phyloP scores from a whole-genome alignment of 1,284 basidiomycete species.

The Schizophyllum amplum region DNA sequence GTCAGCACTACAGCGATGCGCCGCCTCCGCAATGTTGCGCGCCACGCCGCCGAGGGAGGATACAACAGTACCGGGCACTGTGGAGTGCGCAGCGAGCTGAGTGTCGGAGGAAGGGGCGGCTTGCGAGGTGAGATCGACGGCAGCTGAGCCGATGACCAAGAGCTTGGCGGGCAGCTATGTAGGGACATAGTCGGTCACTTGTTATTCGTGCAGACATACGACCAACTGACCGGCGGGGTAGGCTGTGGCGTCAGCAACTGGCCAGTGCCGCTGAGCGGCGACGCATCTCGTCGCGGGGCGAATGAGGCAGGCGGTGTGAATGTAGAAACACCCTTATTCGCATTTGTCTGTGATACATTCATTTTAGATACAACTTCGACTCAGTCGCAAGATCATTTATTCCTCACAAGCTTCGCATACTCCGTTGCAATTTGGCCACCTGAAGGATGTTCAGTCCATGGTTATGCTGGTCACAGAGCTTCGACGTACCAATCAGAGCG shows the following conservation, averaged over 20 bases:
- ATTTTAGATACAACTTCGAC: neutral
- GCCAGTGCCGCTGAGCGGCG: neutral
- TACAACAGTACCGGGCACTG: slow-evolving; percentile 70
- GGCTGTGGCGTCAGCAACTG: neutral
- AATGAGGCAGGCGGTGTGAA: neutral
- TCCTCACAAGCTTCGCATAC: slow-evolving; percentile 56
- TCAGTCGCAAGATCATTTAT: slow-evolving; percentile 1
- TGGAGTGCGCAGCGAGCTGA: slow-evolving; percentile 47
- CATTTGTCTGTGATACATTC: neutral
- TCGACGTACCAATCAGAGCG: slow-evolving; percentile 66
- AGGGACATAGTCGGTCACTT: neutral
- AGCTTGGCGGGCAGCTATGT: slow-evolving; percentile 28
- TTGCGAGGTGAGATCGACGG: slow-evolving; percentile 77
- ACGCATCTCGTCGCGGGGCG: neutral
- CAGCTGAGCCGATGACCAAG: slow-evolving; percentile 76
- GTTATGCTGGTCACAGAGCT: neutral
- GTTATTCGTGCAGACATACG: too few species aligned
- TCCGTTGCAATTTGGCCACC: slow-evolving; percentile 78
- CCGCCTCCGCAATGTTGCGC: slow-evolving; percentile 89
- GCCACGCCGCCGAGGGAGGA: slow-evolving; percentile 87
- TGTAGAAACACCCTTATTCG: neutral
- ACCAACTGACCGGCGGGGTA: neutral
- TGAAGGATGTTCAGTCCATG: slow-evolving; percentile 19
- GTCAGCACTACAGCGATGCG: slow-evolving; percentile 49
- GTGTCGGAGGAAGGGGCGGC: slow-evolving; percentile 20